These are phyloP conservation scores for Pseudogymnoascus sp. DNA, from an alignment of 2,329 filamentous ascomycete species.

Conservation along the genomic window DNA sequence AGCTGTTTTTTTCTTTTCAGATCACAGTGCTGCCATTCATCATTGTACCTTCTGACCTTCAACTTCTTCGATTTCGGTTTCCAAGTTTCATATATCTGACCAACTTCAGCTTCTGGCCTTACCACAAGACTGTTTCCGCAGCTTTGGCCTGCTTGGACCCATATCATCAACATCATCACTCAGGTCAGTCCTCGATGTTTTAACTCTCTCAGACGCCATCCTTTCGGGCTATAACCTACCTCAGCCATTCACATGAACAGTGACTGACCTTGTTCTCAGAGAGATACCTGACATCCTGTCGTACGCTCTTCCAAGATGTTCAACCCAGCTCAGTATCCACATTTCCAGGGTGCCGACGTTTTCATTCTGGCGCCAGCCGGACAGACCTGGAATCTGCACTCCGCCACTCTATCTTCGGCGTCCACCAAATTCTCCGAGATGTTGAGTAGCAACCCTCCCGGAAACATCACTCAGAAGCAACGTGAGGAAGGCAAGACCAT, in stretches of 20 bases:
- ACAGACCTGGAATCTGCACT: slow-evolving; percentile 21
- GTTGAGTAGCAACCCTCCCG: slow-evolving; percentile 10
- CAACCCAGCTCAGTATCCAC: slow-evolving; percentile 7
- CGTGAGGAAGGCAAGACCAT: slow-evolving; percentile 13
- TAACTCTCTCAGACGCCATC: background rate
- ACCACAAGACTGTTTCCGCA: background rate
- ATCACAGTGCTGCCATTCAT: background rate
- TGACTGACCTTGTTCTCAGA: background rate
- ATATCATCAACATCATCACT: background rate
- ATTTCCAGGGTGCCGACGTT: slow-evolving; percentile 21
- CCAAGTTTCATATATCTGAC: background rate
- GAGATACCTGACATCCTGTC: background rate
- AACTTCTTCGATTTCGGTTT: background rate
- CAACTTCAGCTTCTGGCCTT: background rate
- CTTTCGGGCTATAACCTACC: background rate
- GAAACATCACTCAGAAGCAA: slow-evolving; percentile 14
- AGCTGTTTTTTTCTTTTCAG: slow-evolving; percentile 3
- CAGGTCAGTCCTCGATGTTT: background rate
- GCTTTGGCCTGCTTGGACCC: background rate
- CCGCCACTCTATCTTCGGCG: slow-evolving; percentile 15
- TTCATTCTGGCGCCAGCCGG: slow-evolving; percentile 20
- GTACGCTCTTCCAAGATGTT: background rate
- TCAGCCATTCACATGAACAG: background rate
- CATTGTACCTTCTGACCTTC: background rate
- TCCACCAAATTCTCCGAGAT: slow-evolving; percentile 14